Conservation (phyloP, 352 stramenopile genomes). For the Hyaloperonospora arabidopsidis region DNA sequence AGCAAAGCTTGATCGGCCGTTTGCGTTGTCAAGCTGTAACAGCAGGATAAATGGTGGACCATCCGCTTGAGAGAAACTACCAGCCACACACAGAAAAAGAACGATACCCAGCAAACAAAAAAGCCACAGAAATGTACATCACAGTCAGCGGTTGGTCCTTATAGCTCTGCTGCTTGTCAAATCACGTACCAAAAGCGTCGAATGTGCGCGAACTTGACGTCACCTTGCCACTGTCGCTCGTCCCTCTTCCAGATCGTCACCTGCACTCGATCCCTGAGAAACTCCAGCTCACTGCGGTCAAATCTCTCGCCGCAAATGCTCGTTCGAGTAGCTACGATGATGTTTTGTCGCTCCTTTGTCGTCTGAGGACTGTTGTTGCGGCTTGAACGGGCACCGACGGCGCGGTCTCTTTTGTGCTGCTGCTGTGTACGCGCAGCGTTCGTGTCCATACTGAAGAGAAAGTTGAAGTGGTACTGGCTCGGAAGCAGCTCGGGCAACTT, state of each 20-base stretch:
- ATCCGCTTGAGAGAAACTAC: constrained; percentile 27
- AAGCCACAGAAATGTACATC: too few species aligned
- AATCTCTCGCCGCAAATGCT: constrained; percentile 36
- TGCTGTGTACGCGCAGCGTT: not conserved
- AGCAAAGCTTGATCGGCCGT: constrained; percentile 29
- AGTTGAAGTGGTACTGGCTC: constrained; percentile 15
- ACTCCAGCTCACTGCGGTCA: constrained; percentile 34
- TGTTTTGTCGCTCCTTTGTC: constrained; percentile 8
- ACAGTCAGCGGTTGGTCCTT: too few species aligned
- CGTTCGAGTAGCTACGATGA: constrained; percentile 27
- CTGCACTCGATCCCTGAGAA: constrained; percentile 21
- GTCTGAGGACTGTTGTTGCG: constrained; percentile 1
- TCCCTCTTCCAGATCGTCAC: constrained; percentile 30
- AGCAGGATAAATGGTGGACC: constrained; percentile 46
- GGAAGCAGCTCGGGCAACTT: too few species aligned
- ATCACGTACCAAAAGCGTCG: constrained; percentile 37
- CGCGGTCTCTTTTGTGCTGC: not conserved
- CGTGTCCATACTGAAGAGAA: constrained; percentile 22
- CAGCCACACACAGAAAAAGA: not conserved
- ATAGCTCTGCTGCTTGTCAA: too few species aligned
- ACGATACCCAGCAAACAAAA: not conserved
- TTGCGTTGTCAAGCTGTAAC: constrained; percentile 32
- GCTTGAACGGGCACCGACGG: not conserved
- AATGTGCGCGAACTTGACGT: constrained; percentile 36
- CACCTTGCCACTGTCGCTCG: constrained; percentile 24